These are phyloP conservation scores for Ensete ventricosum DNA, from an alignment of 176 grass and related monocot genomes.

Conservation along the genomic window DNA sequence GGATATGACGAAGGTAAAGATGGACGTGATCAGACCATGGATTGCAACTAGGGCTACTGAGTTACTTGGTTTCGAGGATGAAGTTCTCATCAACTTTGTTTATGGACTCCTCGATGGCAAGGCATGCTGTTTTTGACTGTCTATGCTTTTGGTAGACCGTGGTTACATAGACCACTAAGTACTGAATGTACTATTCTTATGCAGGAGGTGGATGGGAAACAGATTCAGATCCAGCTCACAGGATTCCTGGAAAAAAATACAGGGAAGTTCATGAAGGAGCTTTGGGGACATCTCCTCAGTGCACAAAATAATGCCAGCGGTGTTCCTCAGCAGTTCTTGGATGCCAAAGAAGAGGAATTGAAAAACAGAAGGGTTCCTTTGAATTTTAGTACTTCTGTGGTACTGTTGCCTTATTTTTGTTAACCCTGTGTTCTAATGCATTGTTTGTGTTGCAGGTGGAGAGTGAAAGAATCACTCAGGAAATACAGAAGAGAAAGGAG, in stretches of 20 bases:
- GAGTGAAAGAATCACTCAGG: constrained; percentile 69
- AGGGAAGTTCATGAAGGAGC: constrained; percentile 89
- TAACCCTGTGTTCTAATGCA: background rate
- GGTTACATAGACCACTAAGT: too few species aligned
- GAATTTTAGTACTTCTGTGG: background rate
- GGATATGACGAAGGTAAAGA: constrained; percentile 87
- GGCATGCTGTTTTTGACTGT: constrained; percentile 20
- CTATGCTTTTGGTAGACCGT: background rate
- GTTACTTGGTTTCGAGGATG: constrained; percentile 94
- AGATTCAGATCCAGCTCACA: constrained; percentile 91
- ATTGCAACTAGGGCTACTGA: constrained; percentile 82
- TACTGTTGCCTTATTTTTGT: background rate
- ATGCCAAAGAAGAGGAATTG: constrained; percentile 88
- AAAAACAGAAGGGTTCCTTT: constrained; percentile 59
- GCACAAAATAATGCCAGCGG: constrained; percentile 89
- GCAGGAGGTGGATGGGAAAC: constrained; percentile 76
- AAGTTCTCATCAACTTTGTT: constrained; percentile 95
- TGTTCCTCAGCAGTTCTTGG: constrained; percentile 92
- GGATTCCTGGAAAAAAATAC: constrained; percentile 99
- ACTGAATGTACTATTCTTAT: background rate
- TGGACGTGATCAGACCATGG: constrained; percentile 98
- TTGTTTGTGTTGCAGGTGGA: constrained; percentile 38
- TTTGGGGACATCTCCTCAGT: constrained; percentile 73
- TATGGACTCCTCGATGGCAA: constrained; percentile 82
- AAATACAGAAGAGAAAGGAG: constrained; percentile 85